Conservation (phyloP, 129 eudicot genomes). For the Chrysanthemum seticuspe region DNA sequence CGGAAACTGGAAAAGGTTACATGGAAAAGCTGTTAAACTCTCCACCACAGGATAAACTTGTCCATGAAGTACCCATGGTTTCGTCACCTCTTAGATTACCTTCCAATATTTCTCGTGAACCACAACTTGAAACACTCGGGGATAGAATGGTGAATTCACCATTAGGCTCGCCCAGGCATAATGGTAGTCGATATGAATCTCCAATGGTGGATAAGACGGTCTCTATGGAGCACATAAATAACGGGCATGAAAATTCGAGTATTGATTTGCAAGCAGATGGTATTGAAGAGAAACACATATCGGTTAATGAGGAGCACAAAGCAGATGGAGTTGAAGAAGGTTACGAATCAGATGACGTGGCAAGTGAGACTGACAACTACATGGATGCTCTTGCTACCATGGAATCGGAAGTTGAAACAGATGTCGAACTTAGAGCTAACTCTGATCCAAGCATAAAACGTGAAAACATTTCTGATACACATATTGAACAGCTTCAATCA, state of each 20-base stretch:
- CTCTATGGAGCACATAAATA: constrained; percentile 31
- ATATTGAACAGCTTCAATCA: constrained; percentile 30
- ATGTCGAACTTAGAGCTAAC: constrained; percentile 47
- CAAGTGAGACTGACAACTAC: constrained; percentile 75
- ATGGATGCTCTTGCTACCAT: constrained; percentile 84
- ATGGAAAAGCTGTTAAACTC: constrained; percentile 62
- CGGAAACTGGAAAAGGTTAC: constrained; percentile 58
- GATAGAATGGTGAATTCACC: constrained; percentile 38
- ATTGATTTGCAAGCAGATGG: constrained; percentile 4
- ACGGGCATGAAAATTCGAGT: constrained; percentile 2
- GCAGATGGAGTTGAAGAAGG: constrained; percentile 31
- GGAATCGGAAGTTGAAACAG: constrained; percentile 75
- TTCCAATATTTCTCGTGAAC: constrained; percentile 27
- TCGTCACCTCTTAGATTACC: constrained; percentile 40
- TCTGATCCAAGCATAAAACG: constrained; percentile 28
- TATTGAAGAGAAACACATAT: constrained; percentile 49
- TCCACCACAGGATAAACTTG: constrained; percentile 63
- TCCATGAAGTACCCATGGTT: constrained; percentile 49
- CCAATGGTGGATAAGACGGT: constrained; percentile 34
- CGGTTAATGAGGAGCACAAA: constrained; percentile 41
- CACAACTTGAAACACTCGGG: constrained; percentile 41
- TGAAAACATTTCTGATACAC: too few relatives aligned
- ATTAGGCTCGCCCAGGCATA: constrained; percentile 1
- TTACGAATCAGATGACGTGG: constrained; percentile 59
- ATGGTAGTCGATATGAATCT: constrained; percentile 39